Percentiles rank a stretch among this genome's conserved stretches.
Evolutionary conservation across 129 eudicot genomes (phyloP).

Genomic region (Smallanthus sonchifolius): DNA sequence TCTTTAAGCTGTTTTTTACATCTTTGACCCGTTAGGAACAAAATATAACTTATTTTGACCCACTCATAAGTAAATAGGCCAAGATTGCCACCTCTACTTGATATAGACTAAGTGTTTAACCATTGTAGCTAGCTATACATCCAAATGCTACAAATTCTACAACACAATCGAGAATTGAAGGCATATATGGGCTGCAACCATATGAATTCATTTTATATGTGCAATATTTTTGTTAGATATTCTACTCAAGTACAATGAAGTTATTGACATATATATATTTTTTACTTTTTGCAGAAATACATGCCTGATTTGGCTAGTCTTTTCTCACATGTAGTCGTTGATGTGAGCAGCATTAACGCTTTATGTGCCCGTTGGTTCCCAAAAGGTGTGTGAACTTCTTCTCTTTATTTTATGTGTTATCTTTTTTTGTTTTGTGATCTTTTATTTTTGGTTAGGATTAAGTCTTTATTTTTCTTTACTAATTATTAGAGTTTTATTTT

Average conservation of each 20-base stretch:
- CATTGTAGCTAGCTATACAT: neutral
- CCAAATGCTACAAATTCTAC: neutral
- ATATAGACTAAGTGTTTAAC: neutral
- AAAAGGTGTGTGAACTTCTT: conserved; percentile 44
- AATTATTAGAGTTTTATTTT: no score
- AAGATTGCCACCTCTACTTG: neutral
- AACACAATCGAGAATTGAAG: neutral
- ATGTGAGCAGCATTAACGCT: conserved; percentile 92
- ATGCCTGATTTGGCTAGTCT: conserved; percentile 95
- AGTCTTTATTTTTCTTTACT: no score
- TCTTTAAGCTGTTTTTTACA: neutral
- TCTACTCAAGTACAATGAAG: neutral
- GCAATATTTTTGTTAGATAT: neutral
- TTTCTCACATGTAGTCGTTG: conserved; percentile 75
- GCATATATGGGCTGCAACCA: neutral
- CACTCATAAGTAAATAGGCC: neutral
- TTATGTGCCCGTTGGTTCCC: conserved; percentile 94
- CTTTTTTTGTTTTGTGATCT: no score
- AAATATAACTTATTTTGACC: neutral
- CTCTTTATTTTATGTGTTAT: no score
- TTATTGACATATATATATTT: neutral
- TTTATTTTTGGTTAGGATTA: no score
- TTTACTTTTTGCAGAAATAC: conserved; percentile 62
- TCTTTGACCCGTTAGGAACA: neutral
- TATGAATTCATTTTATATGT: neutral